These are phyloP conservation scores for Annona squamosa DNA, from an alignment of 164 flowering plant genomes.

Conservation along the genomic window DNA sequence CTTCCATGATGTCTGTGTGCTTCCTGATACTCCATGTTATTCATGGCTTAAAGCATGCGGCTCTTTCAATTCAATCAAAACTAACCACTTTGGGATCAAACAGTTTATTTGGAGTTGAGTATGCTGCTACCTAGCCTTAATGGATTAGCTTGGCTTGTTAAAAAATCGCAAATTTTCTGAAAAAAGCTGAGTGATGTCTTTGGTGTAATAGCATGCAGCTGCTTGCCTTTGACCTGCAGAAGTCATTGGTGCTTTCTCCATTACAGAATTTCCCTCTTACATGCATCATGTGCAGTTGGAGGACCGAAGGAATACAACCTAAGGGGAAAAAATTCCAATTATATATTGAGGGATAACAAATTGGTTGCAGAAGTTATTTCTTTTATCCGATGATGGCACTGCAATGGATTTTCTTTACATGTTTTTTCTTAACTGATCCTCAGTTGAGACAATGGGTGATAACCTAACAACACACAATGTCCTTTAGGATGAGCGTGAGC, in stretches of 20 bases:
- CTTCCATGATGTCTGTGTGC: background rate
- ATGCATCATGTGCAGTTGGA: too few relatives aligned
- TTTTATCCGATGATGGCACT: background rate
- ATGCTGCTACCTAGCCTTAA: too few relatives aligned
- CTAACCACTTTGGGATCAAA: too few relatives aligned
- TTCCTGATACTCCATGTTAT: background rate
- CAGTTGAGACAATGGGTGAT: background rate
- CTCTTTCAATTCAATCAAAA: background rate
- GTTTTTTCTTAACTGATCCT: background rate
- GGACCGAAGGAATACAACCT: too few relatives aligned
- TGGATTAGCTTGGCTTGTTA: background rate
- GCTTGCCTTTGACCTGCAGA: background rate
- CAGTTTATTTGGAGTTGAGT: too few relatives aligned
- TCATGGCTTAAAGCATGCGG: background rate
- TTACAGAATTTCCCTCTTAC: too few relatives aligned
- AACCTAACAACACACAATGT: background rate
- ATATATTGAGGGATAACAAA: background rate
- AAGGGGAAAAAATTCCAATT: background rate
- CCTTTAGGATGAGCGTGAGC: conserved; percentile 65
- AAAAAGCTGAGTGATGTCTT: background rate
- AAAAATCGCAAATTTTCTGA: background rate
- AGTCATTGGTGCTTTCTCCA: background rate
- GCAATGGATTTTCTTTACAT: background rate
- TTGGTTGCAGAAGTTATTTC: background rate
- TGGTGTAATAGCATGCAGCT: background rate